These are phyloP conservation scores for Choiromyces venosus DNA, from an alignment of 495 filamentous ascomycete species.

Conservation along the genomic window DNA sequence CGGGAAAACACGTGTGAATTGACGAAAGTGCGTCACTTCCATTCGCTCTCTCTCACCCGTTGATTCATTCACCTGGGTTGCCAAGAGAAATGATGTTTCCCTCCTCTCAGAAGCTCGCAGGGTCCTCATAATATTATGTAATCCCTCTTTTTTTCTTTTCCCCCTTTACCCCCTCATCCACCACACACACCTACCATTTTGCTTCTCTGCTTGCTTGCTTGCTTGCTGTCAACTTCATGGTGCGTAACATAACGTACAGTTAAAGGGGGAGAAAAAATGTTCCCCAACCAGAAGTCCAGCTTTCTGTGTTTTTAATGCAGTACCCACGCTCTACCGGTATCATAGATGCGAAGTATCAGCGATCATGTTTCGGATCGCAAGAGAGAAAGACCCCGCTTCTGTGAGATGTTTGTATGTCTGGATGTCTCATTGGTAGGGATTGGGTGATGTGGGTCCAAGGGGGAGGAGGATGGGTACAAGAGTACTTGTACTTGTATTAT, in stretches of 20 bases:
- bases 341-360: background rate
- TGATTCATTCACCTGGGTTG: background rate
- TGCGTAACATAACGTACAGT: background rate
- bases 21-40: background rate
- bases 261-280: background rate
- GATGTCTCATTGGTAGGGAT: background rate
- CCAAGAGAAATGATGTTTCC: background rate
- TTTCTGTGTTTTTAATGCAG: background rate
- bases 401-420: background rate
- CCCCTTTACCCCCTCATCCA: background rate
- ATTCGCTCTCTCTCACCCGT: background rate
- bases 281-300: background rate
- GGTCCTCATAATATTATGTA: background rate
- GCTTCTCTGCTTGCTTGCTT: background rate
- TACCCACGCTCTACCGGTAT: background rate
- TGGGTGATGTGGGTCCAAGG: background rate
- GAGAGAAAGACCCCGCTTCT: background rate
- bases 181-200: background rate
- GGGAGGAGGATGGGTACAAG: background rate
- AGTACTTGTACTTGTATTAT: background rate
- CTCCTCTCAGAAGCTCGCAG: background rate
- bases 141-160: background rate
- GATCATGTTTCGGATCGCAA: conserved; percentile 3
- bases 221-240: background rate
- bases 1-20: background rate